A percentile compares a stretch with the other conserved stretches of the same genome.
phyloP scores from a whole-genome alignment of 148 eudicot species.

The Cornus kousa region DNA sequence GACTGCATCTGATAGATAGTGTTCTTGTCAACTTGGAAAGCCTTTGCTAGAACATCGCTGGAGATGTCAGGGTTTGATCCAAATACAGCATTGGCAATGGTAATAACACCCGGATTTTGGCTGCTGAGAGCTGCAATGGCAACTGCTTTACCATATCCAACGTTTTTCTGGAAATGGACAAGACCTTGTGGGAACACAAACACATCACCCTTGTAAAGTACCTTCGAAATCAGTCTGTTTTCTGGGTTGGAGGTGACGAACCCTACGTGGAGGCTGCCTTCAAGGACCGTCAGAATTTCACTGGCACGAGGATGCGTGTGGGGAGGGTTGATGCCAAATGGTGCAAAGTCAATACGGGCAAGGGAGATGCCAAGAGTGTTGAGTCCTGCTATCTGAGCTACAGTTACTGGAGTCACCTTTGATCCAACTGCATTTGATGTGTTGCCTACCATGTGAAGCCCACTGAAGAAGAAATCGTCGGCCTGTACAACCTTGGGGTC shows the following conservation, averaged over 20 bases:
- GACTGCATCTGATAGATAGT: not conserved
- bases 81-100: slow-evolving; percentile 15
- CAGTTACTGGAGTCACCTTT: slow-evolving; percentile 12
- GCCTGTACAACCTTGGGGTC: slow-evolving; percentile 6
- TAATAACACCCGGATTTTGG: slow-evolving; percentile 20
- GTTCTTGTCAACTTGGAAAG: slow-evolving; percentile 9
- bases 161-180: slow-evolving; percentile 17
- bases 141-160: slow-evolving; percentile 11
- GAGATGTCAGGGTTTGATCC: slow-evolving; percentile 17
- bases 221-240: slow-evolving; percentile 9
- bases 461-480: slow-evolving; percentile 18
- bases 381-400: slow-evolving; percentile 18
- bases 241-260: slow-evolving; percentile 26
- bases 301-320: slow-evolving; percentile 25
- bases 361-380: slow-evolving; percentile 27
- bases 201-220: slow-evolving; percentile 14
- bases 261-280: slow-evolving; percentile 17
- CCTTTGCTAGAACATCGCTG: slow-evolving; percentile 19
- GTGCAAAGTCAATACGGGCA: slow-evolving; percentile 27
- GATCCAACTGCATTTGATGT: slow-evolving; percentile 21
- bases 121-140: slow-evolving; percentile 18
- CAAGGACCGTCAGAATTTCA: slow-evolving; percentile 20
- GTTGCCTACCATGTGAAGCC: slow-evolving; percentile 10
- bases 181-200: slow-evolving; percentile 16
- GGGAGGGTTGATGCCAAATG: slow-evolving; percentile 20